phyloP scores from a whole-genome alignment of 192 early-diverging fungal genomes.

The Hyaloraphidium curvatum region DNA sequence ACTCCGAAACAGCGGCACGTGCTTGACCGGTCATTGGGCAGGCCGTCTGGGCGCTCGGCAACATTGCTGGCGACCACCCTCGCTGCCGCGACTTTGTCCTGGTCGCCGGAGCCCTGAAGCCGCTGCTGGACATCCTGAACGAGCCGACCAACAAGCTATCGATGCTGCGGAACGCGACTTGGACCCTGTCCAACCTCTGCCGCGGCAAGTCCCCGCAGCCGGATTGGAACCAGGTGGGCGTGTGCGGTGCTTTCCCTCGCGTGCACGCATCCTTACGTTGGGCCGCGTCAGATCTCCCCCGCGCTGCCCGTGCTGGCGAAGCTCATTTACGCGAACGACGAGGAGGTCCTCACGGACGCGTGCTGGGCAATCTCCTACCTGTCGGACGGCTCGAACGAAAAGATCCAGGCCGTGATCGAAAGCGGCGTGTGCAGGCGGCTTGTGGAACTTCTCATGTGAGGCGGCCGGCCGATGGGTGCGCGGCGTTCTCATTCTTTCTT shows the following conservation, averaged over 20 bases:
- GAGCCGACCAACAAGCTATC: constrained; percentile 74
- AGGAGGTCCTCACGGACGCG: constrained; percentile 93
- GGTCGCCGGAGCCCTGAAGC: constrained; percentile 54
- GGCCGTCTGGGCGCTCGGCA: constrained; percentile 98
- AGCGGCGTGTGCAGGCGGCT: constrained; percentile 81
- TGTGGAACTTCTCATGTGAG: constrained; percentile 69
- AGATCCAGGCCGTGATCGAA: constrained; percentile 96
- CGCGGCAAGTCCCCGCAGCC: constrained; percentile 94
- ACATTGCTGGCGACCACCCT: constrained; percentile 95
- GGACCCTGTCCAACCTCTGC: constrained; percentile 98
- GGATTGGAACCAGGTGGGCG: constrained; percentile 49
- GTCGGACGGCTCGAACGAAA: constrained; percentile 90
- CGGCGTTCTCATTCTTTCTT: too few relatives aligned
- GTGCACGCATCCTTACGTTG: not conserved
- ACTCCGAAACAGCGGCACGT: not conserved
- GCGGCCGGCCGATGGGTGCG: too few relatives aligned
- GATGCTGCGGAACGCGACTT: constrained; percentile 96
- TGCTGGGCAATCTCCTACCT: constrained; percentile 99
- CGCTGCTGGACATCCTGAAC: constrained; percentile 70
- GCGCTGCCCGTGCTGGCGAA: constrained; percentile 78
- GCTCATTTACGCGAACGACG: constrained; percentile 75
- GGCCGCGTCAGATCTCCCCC: constrained; percentile 73
- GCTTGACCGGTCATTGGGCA: constrained; percentile 12
- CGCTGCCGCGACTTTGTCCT: constrained; percentile 81
- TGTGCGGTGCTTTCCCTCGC: constrained; percentile 1